These are phyloP conservation scores for Penicillium simplicissimum DNA, from an alignment of 495 filamentous ascomycete species.

Conservation along the genomic window DNA sequence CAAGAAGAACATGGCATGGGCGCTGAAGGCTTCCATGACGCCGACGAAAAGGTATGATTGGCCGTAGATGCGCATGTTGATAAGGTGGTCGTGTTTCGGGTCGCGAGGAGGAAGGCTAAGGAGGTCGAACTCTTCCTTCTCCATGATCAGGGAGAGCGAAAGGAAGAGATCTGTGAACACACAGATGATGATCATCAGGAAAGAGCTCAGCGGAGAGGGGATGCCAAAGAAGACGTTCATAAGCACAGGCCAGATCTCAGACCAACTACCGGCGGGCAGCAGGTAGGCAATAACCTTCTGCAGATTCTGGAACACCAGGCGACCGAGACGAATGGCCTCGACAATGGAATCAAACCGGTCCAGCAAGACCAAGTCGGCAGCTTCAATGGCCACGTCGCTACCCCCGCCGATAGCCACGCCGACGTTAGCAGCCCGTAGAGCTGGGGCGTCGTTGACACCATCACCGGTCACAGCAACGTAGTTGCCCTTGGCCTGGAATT, in stretches of 20 bases:
- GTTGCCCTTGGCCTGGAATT: slow-evolving; percentile 58
- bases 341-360: slow-evolving; percentile 69
- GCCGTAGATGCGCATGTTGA: slow-evolving; percentile 52
- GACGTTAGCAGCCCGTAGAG: slow-evolving; percentile 63
- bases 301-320: slow-evolving; percentile 57
- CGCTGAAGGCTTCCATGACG: slow-evolving; percentile 48
- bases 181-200: slow-evolving; percentile 72
- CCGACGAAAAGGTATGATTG: slow-evolving; percentile 54
- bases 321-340: slow-evolving; percentile 62
- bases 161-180: slow-evolving; percentile 64
- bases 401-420: slow-evolving; percentile 65
- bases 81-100: slow-evolving; percentile 58
- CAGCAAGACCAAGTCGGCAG: slow-evolving; percentile 82
- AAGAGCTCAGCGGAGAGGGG: slow-evolving; percentile 65
- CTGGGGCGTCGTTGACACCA: slow-evolving; percentile 70
- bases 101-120: slow-evolving; percentile 63
- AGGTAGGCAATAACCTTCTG: slow-evolving; percentile 62
- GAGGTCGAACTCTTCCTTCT: slow-evolving; percentile 69
- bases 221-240: slow-evolving; percentile 72
- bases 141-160: slow-evolving; percentile 68
- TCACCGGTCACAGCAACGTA: slow-evolving; percentile 79
- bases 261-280: slow-evolving; percentile 66
- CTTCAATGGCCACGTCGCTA: slow-evolving; percentile 69
- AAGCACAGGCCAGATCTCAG: slow-evolving; percentile 74
- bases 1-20: slow-evolving; percentile 54